Base-by-base conservation (phyloP, 305 asterid species). In the Rubia tinctorum region DNA sequence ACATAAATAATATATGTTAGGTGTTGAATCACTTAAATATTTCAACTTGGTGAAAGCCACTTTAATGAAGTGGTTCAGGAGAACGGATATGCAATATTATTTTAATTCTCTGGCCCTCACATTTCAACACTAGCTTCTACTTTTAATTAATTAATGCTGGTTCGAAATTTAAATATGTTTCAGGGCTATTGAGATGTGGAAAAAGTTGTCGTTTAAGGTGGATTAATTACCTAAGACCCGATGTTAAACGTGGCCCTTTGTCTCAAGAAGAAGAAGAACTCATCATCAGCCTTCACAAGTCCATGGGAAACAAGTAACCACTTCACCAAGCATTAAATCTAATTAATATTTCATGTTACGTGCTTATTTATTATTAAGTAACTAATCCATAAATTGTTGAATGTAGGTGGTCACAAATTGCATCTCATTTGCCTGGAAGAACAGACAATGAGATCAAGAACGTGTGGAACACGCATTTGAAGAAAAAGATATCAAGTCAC, bases 201-300 rank as follows among this genome's bases (percentile, higher is more conserved):
- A 88, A 89, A 76, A 89, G 93, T 72, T 89, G 93, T 59, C 90
- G 96, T 3, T 71, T 89, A 82, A 85, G 96, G 79, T 89, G 96
- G 96, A 85, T 88, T 12, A 89, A 89, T 85, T 89, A 89, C 90
- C 87, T 89, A 63, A 82, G 89, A 14, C 96, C 96, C 69, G 93
- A 85, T 60, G 84, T 89, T 27, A 89, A 84, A 75, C 79, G 93
- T 51, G 93, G 96, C 27, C 85, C 85, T 78, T 86, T 86, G 82
- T 80, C 96, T 10, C 82, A 79, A 5, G 77, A 90, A 58, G 96
- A 90, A 75, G 88, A 90, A 73, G 84, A 81, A 67, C 81, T 85
- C 45, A 79, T 89, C 47, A 81, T 90, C 86, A 80, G 85, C 81
- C 88, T 90, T 22, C 96, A 90, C 12, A 79, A 76, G 53, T 61